Conservation (phyloP, 2,329 filamentous ascomycete species). For the Nectriaceae sp. region DNA sequence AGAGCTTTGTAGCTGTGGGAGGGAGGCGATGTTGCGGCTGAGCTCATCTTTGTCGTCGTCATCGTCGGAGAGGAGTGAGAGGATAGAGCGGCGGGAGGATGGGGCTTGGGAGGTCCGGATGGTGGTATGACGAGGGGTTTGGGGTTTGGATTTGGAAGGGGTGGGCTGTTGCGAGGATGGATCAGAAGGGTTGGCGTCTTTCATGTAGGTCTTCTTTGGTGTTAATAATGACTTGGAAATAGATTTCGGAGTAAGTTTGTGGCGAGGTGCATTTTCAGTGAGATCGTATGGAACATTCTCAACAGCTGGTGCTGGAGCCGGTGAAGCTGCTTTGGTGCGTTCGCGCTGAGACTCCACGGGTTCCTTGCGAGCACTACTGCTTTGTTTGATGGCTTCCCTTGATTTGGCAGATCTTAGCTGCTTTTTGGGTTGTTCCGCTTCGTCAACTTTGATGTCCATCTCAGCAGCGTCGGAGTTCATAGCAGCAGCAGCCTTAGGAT, state of each 20-base stretch:
- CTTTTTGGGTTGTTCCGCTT: neutral
- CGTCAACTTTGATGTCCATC: neutral
- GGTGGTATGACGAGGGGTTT: constrained; percentile 26
- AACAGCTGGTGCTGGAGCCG: neutral
- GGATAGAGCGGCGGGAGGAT: constrained; percentile 38
- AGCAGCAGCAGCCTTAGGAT: neutral
- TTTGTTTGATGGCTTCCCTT: neutral
- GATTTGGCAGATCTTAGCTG: neutral
- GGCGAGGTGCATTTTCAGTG: neutral
- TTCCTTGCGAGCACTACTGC: neutral
- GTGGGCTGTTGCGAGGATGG: neutral
- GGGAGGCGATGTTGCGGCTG: constrained; percentile 16
- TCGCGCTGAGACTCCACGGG: neutral
- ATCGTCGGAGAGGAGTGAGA: constrained; percentile 45
- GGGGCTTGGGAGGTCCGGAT: constrained; percentile 28
- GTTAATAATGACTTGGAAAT: constrained; percentile 1
- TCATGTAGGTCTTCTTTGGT: constrained; percentile 9
- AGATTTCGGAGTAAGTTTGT: neutral
- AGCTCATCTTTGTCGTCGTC: constrained; percentile 42
- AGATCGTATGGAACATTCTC: neutral
- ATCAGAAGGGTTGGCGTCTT: neutral
- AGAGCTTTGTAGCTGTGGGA: constrained; percentile 13
- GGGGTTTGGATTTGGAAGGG: constrained; percentile 25
- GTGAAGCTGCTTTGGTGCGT: neutral
- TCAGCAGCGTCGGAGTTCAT: neutral